These are phyloP conservation scores for Camelina neglecta DNA, from an alignment of 345 rosid genomes.

Conservation along the genomic window DNA sequence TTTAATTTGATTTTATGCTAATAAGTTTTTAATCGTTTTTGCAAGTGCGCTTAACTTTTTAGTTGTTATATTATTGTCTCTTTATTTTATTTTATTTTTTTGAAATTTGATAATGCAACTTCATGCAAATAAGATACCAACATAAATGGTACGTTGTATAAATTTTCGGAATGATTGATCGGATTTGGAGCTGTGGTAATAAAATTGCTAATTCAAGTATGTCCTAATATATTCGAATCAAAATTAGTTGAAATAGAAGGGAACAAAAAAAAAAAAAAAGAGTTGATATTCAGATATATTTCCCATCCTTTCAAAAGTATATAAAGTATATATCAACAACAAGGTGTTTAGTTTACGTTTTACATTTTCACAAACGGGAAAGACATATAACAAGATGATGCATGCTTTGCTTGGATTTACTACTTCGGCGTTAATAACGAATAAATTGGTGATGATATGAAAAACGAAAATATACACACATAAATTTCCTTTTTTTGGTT, in stretches of 20 bases:
- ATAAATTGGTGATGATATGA: background rate
- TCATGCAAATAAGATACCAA: background rate
- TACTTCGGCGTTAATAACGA: background rate
- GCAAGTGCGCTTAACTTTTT: background rate
- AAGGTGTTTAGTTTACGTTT: background rate
- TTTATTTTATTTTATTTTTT: background rate
- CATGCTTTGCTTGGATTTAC: background rate
- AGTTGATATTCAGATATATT: too few relatives aligned
- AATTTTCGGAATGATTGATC: background rate
- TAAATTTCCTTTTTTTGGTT: background rate
- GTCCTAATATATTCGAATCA: too few relatives aligned
- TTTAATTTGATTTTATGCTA: background rate
- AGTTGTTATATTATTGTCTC: background rate
- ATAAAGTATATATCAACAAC: background rate
- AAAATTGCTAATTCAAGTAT: too few relatives aligned
- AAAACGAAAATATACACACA: too few relatives aligned
- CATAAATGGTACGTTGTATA: background rate
- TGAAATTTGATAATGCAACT: background rate
- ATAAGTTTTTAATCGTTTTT: background rate
- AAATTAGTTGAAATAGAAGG: too few relatives aligned
- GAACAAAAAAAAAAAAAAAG: too few relatives aligned
- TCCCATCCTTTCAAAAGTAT: too few relatives aligned
- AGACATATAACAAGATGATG: background rate
- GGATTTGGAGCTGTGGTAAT: too few relatives aligned
- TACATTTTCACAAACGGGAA: background rate